phyloP scores from a whole-genome alignment of 1,284 basidiomycete species.

The Trichosporon sp. region DNA sequence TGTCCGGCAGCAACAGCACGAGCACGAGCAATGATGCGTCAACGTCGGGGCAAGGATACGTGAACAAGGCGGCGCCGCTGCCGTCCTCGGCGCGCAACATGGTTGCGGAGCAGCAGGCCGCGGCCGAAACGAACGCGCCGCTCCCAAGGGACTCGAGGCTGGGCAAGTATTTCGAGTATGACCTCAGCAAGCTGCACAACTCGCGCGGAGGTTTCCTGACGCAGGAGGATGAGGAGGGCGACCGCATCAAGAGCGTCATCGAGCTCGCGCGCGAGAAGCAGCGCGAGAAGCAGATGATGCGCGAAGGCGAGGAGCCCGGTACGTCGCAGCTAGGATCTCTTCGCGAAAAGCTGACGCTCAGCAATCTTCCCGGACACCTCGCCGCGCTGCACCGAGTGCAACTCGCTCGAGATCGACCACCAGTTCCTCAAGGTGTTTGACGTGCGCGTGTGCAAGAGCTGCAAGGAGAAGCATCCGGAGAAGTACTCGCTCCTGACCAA shows the following conservation, averaged over 20 bases:
- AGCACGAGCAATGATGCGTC: not conserved
- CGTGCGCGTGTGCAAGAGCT: constrained; percentile 79
- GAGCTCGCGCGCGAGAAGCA: constrained; percentile 69
- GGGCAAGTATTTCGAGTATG: constrained; percentile 86
- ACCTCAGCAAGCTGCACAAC: constrained; percentile 89
- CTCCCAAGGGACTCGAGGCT: constrained; percentile 44
- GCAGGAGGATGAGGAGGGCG: constrained; percentile 55
- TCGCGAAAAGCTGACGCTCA: constrained; percentile 17
- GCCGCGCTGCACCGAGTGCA: constrained; percentile 77
- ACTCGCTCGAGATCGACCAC: constrained; percentile 76
- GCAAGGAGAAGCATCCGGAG: constrained; percentile 83
- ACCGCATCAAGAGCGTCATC: constrained; percentile 57
- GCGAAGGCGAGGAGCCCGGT: constrained; percentile 69
- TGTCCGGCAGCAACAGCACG: constrained; percentile 13
- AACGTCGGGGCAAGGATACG: constrained; percentile 11
- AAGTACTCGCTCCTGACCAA: constrained; percentile 94
- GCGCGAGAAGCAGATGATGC: constrained; percentile 61
- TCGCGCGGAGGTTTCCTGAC: constrained; percentile 80
- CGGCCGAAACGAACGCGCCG: constrained; percentile 24
- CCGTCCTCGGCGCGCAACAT: constrained; percentile 42
- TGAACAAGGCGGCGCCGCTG: constrained; percentile 32
- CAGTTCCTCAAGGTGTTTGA: constrained; percentile 72
- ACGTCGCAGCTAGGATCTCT: constrained; percentile 13
- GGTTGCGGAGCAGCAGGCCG: constrained; percentile 30
- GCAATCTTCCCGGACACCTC: constrained; percentile 59